Conservation (phyloP, 345 rosid species). For the Draba incana region DNA sequence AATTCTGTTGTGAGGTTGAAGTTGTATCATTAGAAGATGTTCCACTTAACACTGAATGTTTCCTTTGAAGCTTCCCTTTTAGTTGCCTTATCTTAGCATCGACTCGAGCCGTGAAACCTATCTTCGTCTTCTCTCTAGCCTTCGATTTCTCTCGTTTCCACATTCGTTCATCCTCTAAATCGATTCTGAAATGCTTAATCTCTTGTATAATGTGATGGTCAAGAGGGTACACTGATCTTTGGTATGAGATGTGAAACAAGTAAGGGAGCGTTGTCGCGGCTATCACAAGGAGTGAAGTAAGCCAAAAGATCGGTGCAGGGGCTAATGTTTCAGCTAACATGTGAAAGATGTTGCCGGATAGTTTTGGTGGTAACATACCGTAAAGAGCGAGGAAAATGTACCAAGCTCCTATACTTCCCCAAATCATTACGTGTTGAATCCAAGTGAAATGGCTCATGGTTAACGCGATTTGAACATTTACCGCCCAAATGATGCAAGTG, state of each 20-base stretch:
- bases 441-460: conserved; percentile 74
- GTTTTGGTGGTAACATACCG: conserved; percentile 53
- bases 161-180: conserved; percentile 51
- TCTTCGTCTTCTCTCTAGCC: conserved; percentile 51
- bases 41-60: conserved; percentile 39
- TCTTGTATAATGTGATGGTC: conserved; percentile 80
- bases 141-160: conserved; percentile 65
- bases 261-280: conserved; percentile 58
- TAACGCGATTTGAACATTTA: conserved; percentile 72
- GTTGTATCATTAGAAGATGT: conserved; percentile 42
- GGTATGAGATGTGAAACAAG: conserved; percentile 51
- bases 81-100: conserved; percentile 51
- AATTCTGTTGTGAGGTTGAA: conserved; percentile 33
- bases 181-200: conserved; percentile 59
- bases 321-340: conserved; percentile 56
- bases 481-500: conserved; percentile 71
- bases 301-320: conserved; percentile 60
- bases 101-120: conserved; percentile 73
- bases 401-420: conserved; percentile 77
- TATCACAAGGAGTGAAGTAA: conserved; percentile 48
- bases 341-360: conserved; percentile 47
- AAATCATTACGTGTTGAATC: conserved; percentile 72
- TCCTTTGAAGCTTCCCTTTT: conserved; percentile 39
- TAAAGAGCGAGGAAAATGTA: conserved; percentile 57
- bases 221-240: conserved; percentile 57